phyloP scores from a whole-genome alignment of 2,329 filamentous ascomycete genomes.

The Paramyrothecium roridum region DNA sequence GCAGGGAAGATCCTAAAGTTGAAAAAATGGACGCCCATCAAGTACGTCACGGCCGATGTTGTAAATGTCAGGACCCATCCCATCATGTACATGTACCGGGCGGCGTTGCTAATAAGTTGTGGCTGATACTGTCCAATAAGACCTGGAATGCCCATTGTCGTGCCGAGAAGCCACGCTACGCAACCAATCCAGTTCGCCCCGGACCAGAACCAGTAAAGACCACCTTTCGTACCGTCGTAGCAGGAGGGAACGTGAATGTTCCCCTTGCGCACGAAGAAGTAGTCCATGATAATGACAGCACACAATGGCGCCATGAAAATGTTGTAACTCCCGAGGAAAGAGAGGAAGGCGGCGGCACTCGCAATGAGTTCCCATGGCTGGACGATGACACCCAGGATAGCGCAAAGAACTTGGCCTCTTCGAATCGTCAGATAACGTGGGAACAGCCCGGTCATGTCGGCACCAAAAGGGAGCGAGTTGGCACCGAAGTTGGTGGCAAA shows the following conservation, averaged over 20 bases:
- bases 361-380: conserved; percentile 27
- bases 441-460: conserved; percentile 27
- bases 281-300: conserved; percentile 30
- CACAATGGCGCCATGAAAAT: conserved; percentile 22
- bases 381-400: conserved; percentile 24
- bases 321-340: conserved; percentile 20
- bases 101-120: conserved; percentile 15
- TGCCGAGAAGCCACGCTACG: conserved; percentile 19
- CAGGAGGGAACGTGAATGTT: conserved; percentile 24
- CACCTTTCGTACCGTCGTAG: conserved; percentile 19
- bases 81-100: conserved; percentile 24
- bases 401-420: conserved; percentile 25
- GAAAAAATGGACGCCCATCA: conserved; percentile 11
- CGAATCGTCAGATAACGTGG: conserved; percentile 27
- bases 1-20: conserved; percentile 17
- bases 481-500: conserved; percentile 21
- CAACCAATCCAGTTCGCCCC: conserved; percentile 26
- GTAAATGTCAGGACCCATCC: conserved; percentile 24
- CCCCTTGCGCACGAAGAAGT: conserved; percentile 25
- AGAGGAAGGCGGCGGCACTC: conserved; percentile 16
- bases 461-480: conserved; percentile 29
- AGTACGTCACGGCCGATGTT: conserved; percentile 20
- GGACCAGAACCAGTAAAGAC: conserved; percentile 27
- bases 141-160: conserved; percentile 19
- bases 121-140: conserved; percentile 22